phyloP scores from a whole-genome alignment of 352 stramenopile species.

The Pythium phragmiticola region DNA sequence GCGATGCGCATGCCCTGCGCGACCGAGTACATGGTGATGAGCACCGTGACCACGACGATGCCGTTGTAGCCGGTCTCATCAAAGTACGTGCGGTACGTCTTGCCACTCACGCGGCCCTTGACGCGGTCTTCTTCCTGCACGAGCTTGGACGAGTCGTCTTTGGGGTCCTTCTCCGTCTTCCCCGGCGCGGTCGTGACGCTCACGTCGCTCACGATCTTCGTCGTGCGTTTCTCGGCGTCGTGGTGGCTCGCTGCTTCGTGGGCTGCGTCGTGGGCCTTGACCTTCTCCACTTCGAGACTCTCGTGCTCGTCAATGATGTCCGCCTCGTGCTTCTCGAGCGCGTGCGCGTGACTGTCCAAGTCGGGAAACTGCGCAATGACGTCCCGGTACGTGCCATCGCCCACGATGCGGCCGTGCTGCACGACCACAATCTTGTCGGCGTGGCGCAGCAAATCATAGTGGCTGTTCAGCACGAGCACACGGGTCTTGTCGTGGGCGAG shows the following conservation, averaged over 20 bases:
- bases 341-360: conserved; percentile 11
- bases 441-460: conserved; percentile 32
- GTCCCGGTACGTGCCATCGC: conserved; percentile 27
- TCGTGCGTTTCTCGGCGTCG: neutral
- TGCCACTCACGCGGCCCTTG: conserved; percentile 30
- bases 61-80: conserved; percentile 33
- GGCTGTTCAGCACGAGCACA: conserved; percentile 77
- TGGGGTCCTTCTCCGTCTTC: conserved; percentile 1
- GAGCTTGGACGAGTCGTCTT: conserved; percentile 16
- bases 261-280: conserved; percentile 20
- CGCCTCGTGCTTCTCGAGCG: conserved; percentile 13
- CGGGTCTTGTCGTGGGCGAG: conserved; percentile 46
- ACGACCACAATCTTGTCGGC: conserved; percentile 35
- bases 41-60: conserved; percentile 24
- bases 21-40: conserved; percentile 19
- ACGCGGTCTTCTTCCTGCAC: conserved; percentile 35
- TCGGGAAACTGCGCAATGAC: conserved; percentile 29
- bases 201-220: neutral
- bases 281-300: conserved; percentile 16
- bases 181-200: conserved; percentile 3
- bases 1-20: conserved; percentile 25
- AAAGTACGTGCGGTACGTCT: conserved; percentile 35
- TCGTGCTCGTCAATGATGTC: conserved; percentile 27
- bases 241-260: neutral
- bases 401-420: conserved; percentile 28